Base-by-base conservation (phyloP, 2,329 filamentous ascomycete genomes). In the Fusarium sp. region DNA sequence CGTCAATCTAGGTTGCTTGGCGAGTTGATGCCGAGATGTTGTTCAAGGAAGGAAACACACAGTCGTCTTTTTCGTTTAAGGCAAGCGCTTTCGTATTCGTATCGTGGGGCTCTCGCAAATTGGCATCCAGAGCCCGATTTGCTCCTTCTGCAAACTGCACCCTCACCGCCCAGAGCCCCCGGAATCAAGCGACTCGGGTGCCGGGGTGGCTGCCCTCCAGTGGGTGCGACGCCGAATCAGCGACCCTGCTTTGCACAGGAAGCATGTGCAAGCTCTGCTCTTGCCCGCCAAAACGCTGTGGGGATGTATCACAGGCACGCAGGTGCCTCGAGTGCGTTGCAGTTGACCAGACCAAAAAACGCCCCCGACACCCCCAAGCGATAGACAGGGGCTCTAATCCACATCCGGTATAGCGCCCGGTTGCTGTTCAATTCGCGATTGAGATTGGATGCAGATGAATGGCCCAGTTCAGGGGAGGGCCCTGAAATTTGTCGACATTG, bases 1-100 rank as follows among this genome's bases (percentile, higher is more conserved):
- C 42, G 44, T 33, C 44, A 44, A 27, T 56, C 53, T n/a, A n/a
- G n/a, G n/a, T 61, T 64, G 46, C 60, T 59, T 59, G 53, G 61
- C 44, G 20, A 58, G 62, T 59, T 33, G 60, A 55, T 24, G 46
- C 24, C n/a, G 29, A 62, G 46, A 53, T 36, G 46, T 62, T n/a
- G 14, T 56, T 14, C 55, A 57, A 46, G 24, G 14, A 31, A 59
- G 16, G 20, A n/a, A n/a, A n/a, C n/a, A n/a, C 36, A 40, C 38
- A 7, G 38, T n/a, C 64, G 63, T 76, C 55, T 64, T 66, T 69
- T 72, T 71, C 75, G 75, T 49, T 49, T 27, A 46, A 46, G 22
- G 42, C 14, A 49, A 62, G 66, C 76, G 76, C 74, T 65, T 80
- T 80, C 79, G 79, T 80, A 80, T 80, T 80, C 79, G 79, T 79